Base-by-base conservation (phyloP, 2,329 filamentous ascomycete genomes). In the Purpureocillium lavendulum region DNA sequence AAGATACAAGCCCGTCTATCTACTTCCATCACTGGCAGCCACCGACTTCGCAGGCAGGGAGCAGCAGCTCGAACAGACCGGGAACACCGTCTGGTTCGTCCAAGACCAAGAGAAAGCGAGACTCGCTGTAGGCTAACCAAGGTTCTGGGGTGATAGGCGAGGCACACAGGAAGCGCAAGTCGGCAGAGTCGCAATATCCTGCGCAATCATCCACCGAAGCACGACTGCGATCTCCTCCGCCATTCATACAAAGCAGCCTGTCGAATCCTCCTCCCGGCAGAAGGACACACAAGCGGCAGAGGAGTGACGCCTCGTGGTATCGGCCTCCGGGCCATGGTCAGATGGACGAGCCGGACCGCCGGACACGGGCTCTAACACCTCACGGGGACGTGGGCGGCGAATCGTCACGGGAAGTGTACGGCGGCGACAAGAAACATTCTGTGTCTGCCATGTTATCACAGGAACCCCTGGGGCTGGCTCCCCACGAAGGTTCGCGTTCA, bases 1-100 rank as follows among this genome's bases (percentile, higher is more conserved):
- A 83, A 49, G 77, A 80, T 46, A 73, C 78, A 14, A 86, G 84
- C 31, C 80, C 83, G 1, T 84, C 82, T 16, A 84, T 94, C 35
- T 92, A 87, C 60, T 95, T 95, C 58, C 87, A 94, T 56, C 87
- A 94, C 57, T 95, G 88, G 87, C 84, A 90, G 43, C 88, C 88
- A 34, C 88, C 88, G 12, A 75, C 71, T 16, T 75, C 78, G 46
- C 74, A 84, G 60, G 38, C 39, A 14, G 68, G 70, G 47, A 71
- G 74, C 43, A 65, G 71, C 44, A 65, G 71, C 57, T 70, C 74
- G 41, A 77, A 79, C 52, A 80, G 84, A 57, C 82, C 84, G 44
- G 76, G 75, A 53, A 84, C 83, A 45, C 82, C 85, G 54, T 82
- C 84, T 66, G 80, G 82, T 77, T 82, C 77, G 79, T 78, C 69